Evolutionary conservation across 768 basidiomycete species (phyloP), one percentile per base, ranked within the genome.

Genomic region (Clitopilus passeckerianus): DNA sequence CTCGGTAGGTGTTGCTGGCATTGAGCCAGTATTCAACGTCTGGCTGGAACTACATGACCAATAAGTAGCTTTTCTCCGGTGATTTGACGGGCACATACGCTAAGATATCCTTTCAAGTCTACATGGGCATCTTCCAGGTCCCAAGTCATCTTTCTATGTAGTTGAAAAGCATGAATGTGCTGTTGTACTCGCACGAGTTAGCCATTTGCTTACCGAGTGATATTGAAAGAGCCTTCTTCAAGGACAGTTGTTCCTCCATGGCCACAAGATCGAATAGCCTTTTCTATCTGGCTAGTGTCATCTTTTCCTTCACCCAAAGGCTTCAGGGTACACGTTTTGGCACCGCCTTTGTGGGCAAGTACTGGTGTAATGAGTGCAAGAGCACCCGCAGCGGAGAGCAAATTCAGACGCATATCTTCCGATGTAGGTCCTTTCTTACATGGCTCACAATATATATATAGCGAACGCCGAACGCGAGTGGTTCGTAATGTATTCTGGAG

Each of bases 21-120:
- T 86, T 71, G 56, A 85, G 71, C 85, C 85, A 85, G 63, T 74
- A 84, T 53, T 82, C 67, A 35, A 85, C 74, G 64, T 84, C 74
- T 8, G 83, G 82, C 14, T 74, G 66, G 67, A 84, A 86, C 84
- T 85, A 18, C 9, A 24, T n/a, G 23, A 10, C 18, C 12, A 15
- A n/a, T 64, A 34, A 62, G 56, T 30, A 9, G 27, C 10, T 22
- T 34, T 53, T 16, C 54, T 34, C 30, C 4, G 10, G 10, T 18
- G 16, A 56, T 53, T 56, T 43, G 50, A 59, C 10, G 20, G n/a
- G 34, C 22, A 62, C 72, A 62, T 53, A 82, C 81, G 58, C 74
- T 80, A 9, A 83, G 70, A 58, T 70, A 72, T 1, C 81, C 76
- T n/a, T 72, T 71, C 61, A 83, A 69, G 60, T 82, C 76, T 6